Evolutionary conservation across 139 green algal genomes (phyloP).

Genomic region (Yamagishiella unicocca): DNA sequence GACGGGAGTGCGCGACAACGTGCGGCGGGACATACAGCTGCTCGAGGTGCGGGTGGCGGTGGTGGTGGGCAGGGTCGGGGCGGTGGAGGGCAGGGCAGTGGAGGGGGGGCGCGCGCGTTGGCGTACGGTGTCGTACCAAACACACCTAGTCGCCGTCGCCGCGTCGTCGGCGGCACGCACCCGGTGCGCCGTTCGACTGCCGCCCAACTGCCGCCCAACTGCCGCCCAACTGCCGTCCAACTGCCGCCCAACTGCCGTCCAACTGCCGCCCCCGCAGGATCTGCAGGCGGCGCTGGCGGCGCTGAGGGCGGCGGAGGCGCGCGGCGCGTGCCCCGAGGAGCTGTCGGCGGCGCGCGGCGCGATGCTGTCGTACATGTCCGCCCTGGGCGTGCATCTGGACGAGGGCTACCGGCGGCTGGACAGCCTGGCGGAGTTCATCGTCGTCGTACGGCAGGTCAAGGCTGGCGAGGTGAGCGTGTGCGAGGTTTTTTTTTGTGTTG

Average conservation of each 20-base stretch:
- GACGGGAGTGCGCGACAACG: not conserved
- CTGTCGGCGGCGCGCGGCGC: conserved; percentile 9
- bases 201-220: too few relatives aligned
- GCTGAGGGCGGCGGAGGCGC: conserved; percentile 8
- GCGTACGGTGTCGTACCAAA: too few relatives aligned
- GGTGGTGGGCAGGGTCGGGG: not conserved
- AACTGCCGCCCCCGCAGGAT: conserved; percentile 4
- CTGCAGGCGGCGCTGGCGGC: conserved; percentile 4
- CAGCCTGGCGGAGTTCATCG: not conserved
- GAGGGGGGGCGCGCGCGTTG: too few relatives aligned
- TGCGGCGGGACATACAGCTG: not conserved
- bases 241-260: too few relatives aligned
- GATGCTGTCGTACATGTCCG: not conserved
- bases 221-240: too few relatives aligned
- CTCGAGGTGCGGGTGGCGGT: conserved; percentile 14
- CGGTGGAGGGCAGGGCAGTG: too few relatives aligned
- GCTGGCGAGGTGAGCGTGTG: conserved; percentile 26
- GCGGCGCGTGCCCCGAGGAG: not conserved
- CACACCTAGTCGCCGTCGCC: too few relatives aligned
- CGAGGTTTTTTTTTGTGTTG: too few relatives aligned
- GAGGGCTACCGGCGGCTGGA: conserved; percentile 24
- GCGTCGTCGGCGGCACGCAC: too few relatives aligned
- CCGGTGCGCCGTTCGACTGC: too few relatives aligned
- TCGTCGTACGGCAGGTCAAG: not conserved
- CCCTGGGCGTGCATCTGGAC: not conserved